Percentiles rank a stretch among this genome's conserved stretches.
These are phyloP conservation scores for Pleurozium schreberi DNA, from an alignment of 225 moss, liverwort and hornwort genomes.

Conservation along the genomic window DNA sequence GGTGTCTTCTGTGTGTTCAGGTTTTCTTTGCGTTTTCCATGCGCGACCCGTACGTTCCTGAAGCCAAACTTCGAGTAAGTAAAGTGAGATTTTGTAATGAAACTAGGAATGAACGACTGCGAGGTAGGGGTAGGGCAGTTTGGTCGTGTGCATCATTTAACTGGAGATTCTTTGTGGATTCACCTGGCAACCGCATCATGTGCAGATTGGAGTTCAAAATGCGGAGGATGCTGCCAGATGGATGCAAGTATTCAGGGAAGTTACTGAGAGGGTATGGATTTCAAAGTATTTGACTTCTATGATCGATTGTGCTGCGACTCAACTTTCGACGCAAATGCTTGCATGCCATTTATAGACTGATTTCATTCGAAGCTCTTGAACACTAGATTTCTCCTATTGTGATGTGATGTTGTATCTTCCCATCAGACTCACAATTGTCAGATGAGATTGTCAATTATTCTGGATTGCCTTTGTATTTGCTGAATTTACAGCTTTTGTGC, in stretches of 20 bases:
- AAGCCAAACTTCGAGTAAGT: conserved; percentile 65
- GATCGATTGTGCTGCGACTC: not conserved
- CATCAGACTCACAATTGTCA: not conserved
- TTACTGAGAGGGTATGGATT: conserved; percentile 41
- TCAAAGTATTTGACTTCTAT: not conserved
- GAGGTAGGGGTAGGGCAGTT: not conserved
- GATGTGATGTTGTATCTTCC: not conserved
- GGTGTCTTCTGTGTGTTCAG: conserved; percentile 14
- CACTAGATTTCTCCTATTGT: not conserved
- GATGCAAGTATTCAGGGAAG: conserved; percentile 76
- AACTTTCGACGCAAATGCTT: not conserved
- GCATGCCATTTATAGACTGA: not conserved
- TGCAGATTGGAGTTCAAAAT: conserved; percentile 75
- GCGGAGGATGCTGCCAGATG: conserved; percentile 84
- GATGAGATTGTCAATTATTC: not conserved
- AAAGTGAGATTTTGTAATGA: not conserved
- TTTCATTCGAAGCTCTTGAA: not conserved
- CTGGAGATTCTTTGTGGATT: not conserved
- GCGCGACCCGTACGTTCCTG: conserved; percentile 52
- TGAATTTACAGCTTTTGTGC: conserved; percentile 2
- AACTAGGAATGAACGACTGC: not conserved
- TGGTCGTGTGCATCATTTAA: not conserved
- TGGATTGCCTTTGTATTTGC: not conserved
- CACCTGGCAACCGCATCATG: not conserved
- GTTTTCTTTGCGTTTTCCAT: conserved; percentile 65